Percentiles rank a stretch among this genome's conserved stretches.
phyloP scores from a whole-genome alignment of 225 moss, liverwort and hornwort species.

The Asterella californica region DNA sequence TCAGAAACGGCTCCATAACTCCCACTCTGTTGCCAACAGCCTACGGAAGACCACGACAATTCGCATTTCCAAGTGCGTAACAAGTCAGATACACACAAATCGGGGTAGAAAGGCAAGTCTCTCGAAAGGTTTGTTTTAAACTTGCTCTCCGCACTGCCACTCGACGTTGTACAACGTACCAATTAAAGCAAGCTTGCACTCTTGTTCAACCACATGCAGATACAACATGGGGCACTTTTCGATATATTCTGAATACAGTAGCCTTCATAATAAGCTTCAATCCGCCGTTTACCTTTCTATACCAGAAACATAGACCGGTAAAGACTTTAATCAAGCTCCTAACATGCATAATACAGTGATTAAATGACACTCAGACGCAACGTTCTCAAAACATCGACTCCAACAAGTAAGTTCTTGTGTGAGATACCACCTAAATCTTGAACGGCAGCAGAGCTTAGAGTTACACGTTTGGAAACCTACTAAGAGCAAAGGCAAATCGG shows the following conservation, averaged over 20 bases:
- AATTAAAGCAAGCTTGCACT: not conserved
- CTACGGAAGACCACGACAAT: slow-evolving; percentile 41
- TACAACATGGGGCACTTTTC: not conserved
- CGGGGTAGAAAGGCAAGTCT: not conserved
- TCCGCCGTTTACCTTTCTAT: not conserved
- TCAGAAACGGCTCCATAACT: slow-evolving; percentile 79
- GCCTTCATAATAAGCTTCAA: not conserved
- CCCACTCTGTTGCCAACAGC: slow-evolving; percentile 88
- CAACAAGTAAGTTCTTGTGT: too few relatives aligned
- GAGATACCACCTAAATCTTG: not conserved
- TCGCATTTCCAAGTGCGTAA: not conserved
- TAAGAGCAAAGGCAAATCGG: not conserved
- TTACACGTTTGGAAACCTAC: too few relatives aligned
- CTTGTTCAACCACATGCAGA: not conserved
- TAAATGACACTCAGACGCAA: too few relatives aligned
- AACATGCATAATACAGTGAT: too few relatives aligned
- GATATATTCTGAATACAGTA: too few relatives aligned
- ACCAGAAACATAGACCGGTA: not conserved
- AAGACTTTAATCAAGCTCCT: too few relatives aligned
- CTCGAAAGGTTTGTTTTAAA: not conserved
- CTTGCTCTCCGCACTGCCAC: not conserved
- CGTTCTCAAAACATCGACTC: too few relatives aligned
- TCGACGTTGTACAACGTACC: not conserved
- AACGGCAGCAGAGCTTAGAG: not conserved
- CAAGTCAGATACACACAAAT: not conserved